A percentile compares a stretch with the other conserved stretches of the same genome.
Conservation (phyloP, 2,329 filamentous ascomycete genomes). For the Ophiocordyceps sinensis region DNA sequence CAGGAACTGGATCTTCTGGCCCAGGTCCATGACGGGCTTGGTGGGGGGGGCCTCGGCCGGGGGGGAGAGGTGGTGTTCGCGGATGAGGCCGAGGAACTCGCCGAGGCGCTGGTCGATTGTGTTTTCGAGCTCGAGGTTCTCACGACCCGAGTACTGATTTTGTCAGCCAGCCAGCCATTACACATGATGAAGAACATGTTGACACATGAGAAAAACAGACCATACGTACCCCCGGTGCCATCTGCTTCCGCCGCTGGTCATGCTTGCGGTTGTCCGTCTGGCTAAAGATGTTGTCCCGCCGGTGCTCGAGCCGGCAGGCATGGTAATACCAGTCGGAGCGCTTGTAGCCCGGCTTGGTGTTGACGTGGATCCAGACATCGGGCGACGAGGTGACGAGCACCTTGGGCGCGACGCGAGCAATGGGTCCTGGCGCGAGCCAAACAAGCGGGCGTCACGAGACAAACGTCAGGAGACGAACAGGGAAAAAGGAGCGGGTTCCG, state of each 20-base stretch:
- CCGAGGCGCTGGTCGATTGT: slow-evolving; percentile 32
- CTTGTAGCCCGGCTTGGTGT: slow-evolving; percentile 25
- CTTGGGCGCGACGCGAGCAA: slow-evolving; percentile 26
- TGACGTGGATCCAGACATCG: slow-evolving; percentile 29
- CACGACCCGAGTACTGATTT: slow-evolving; percentile 40
- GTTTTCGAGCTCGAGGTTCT: slow-evolving; percentile 33
- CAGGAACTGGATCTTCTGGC: slow-evolving; percentile 31
- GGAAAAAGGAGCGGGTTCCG: background rate
- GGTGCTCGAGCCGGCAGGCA: slow-evolving; percentile 30
- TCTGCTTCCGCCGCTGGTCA: slow-evolving; percentile 27
- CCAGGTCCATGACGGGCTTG: slow-evolving; percentile 26
- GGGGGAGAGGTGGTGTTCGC: slow-evolving; percentile 25
- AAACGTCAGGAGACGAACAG: background rate
- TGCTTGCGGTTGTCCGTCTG: slow-evolving; percentile 34
- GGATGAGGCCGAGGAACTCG: slow-evolving; percentile 29
- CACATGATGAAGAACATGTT: too few relatives aligned
- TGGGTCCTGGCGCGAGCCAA: too few relatives aligned
- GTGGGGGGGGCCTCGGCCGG: slow-evolving; percentile 5
- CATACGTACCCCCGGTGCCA: slow-evolving; percentile 32
- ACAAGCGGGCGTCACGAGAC: too few relatives aligned
- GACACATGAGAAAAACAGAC: background rate
- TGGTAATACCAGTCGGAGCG: slow-evolving; percentile 29
- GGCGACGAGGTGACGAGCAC: slow-evolving; percentile 33
- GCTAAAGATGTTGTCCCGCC: slow-evolving; percentile 37
- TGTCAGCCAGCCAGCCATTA: background rate